A percentile compares a stretch with the other conserved stretches of the same genome.
Conservation (phyloP, 768 basidiomycete species). For the Exidia glandulosa region DNA sequence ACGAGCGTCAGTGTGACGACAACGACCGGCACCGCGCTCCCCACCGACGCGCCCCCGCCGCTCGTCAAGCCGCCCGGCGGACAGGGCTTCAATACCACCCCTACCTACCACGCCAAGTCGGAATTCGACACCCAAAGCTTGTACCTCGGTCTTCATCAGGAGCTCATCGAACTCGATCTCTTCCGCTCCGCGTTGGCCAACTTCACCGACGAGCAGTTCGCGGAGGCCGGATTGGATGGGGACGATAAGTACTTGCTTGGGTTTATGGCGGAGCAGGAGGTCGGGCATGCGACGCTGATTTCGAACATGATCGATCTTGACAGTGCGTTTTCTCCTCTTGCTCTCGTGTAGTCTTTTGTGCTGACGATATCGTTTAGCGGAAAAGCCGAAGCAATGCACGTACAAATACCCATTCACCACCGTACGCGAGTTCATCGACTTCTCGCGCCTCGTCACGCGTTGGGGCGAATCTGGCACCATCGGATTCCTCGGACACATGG, state of each 20-base stretch:
- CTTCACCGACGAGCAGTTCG: conserved; percentile 48
- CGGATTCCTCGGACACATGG: conserved; percentile 54
- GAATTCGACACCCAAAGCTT: conserved; percentile 3
- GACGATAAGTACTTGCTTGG: conserved; percentile 45
- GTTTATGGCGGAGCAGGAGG: conserved; percentile 55
- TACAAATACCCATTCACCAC: conserved; percentile 46
- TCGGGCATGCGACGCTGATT: conserved; percentile 47
- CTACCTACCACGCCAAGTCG: background rate
- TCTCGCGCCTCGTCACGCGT: conserved; percentile 38
- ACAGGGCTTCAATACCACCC: background rate
- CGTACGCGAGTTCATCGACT: conserved; percentile 49
- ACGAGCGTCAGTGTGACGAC: no score
- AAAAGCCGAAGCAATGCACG: conserved; percentile 42
- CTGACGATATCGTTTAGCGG: conserved; percentile 13
- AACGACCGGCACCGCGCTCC: no score
- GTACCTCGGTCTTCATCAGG: conserved; percentile 48
- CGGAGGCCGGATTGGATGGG: conserved; percentile 38
- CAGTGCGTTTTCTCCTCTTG: conserved; percentile 12
- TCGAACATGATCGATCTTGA: conserved; percentile 35
- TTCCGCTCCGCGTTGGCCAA: conserved; percentile 44
- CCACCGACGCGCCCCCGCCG: no score
- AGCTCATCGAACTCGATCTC: conserved; percentile 50
- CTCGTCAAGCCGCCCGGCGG: background rate
- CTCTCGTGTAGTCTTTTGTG: conserved; percentile 4
- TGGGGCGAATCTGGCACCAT: conserved; percentile 50